These are phyloP conservation scores for Xylaria nigripes DNA, from an alignment of 495 filamentous ascomycete genomes.

Conservation along the genomic window DNA sequence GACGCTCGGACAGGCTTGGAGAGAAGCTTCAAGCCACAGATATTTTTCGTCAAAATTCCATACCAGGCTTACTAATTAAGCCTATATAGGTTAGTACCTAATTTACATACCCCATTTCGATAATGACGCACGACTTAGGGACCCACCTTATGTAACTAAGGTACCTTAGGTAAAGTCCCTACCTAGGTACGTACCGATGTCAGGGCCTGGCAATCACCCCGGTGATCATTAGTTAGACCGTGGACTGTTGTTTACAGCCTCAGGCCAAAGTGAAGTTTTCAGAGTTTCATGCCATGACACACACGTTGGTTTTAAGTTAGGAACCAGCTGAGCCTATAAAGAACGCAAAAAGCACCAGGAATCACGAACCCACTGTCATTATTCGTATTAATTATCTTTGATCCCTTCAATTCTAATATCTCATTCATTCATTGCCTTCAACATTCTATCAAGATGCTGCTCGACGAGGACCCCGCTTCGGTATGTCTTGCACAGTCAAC, in stretches of 20 bases:
- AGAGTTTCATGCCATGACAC: not conserved
- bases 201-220: not conserved
- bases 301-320: not conserved
- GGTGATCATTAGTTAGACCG: constrained; percentile 2
- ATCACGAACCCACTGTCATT: not conserved
- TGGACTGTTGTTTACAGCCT: constrained; percentile 11
- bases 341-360: not conserved
- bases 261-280: not conserved
- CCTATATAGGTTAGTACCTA: too few relatives aligned
- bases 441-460: constrained; percentile 61
- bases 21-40: too few relatives aligned
- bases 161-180: too few relatives aligned
- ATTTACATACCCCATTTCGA: too few relatives aligned
- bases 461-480: constrained; percentile 88
- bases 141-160: not conserved
- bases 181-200: too few relatives aligned
- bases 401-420: not conserved
- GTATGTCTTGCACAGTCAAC: constrained; percentile 38
- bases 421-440: not conserved
- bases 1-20: too few relatives aligned
- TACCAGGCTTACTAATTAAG: too few relatives aligned
- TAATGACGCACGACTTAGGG: not conserved
- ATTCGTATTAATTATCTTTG: not conserved
- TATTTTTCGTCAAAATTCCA: too few relatives aligned
- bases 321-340: not conserved